Evolutionary conservation across 148 eudicot genomes (phyloP), one percentile per base, ranked within the genome.

Genomic region (Heliosperma pusillum): DNA sequence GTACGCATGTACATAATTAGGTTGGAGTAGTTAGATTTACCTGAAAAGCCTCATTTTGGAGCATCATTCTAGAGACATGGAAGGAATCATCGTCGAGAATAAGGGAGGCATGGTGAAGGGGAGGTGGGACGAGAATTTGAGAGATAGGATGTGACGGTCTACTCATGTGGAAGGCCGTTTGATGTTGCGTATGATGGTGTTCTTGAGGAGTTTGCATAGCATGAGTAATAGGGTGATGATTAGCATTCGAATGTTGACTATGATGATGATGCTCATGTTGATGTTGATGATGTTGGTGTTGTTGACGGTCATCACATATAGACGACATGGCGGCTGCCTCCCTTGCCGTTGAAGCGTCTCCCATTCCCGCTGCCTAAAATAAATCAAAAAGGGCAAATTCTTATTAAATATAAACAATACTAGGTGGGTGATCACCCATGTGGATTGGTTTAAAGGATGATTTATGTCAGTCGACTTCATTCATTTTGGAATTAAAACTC

Each of bases 121-220:
- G 79, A 21, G 95, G 88, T 2, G 98, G 90, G 44, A 88, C 50
- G 8, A 92, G 85, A 29, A 90, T 85, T 76, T 91, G 78, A 12
- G 98, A 88, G 7, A 90, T 88, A 0, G 97, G 78, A 53, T 85
- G 82, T 25, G 88, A 83, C 22, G 98, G 96, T 83, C 92, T 87
- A 87, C 82, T 92, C 52, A 87, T 79, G 71, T 87, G 88, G 80
- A 80, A 89, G 42, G 88, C 82, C 0, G 85, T 50, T 60, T 82
- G 84, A 55, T 80, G 87, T 40, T 68, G 69, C 81, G 55, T 62
- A 15, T 79, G 77, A 1, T 73, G 73, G 2, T 74, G 71, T 27
- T 66, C 71, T 52, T 75, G 78, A 0, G 45, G 72, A 20, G 76
- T 62, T 64, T 71, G 81, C 74, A 66, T 42, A 56, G 74, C 53